A percentile compares a stretch with the other conserved stretches of the same genome.
Evolutionary conservation across 768 basidiomycete species (phyloP).

Genomic region (Cubamyces sp.): DNA sequence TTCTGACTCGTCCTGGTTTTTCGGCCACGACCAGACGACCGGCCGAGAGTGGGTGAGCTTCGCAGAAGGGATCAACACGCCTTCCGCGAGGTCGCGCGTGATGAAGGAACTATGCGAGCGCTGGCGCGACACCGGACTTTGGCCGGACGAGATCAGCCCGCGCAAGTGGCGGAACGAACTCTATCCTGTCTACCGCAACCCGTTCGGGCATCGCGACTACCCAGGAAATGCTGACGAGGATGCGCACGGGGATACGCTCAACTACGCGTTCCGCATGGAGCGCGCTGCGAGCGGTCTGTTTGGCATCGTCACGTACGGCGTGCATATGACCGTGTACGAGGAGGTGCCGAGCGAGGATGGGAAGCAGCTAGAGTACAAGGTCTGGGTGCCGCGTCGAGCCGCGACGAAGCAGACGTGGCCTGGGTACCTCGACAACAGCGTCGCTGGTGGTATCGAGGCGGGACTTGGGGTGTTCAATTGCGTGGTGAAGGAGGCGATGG

Average conservation of each 20-base stretch:
- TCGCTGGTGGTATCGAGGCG: slow-evolving; percentile 89
- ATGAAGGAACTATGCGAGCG: slow-evolving; percentile 72
- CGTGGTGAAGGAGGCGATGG: slow-evolving; percentile 89
- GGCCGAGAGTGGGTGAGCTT: slow-evolving; percentile 47
- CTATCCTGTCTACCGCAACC: slow-evolving; percentile 76
- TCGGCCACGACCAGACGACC: slow-evolving; percentile 15
- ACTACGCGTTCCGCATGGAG: slow-evolving; percentile 89
- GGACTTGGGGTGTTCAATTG: slow-evolving; percentile 74
- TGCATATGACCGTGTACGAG: slow-evolving; percentile 84
- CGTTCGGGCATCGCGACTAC: slow-evolving; percentile 61
- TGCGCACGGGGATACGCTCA: slow-evolving; percentile 36
- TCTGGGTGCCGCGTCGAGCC: slow-evolving; percentile 91
- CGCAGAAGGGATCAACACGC: slow-evolving; percentile 53
- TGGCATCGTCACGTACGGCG: slow-evolving; percentile 88
- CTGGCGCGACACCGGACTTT: slow-evolving; percentile 72
- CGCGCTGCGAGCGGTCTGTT: slow-evolving; percentile 88
- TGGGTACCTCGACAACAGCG: slow-evolving; percentile 85
- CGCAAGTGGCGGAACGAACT: slow-evolving; percentile 85
- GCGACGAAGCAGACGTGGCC: slow-evolving; percentile 92
- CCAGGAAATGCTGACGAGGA: slow-evolving; percentile 27
- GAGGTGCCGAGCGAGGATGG: slow-evolving; percentile 45
- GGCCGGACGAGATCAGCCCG: slow-evolving; percentile 68
- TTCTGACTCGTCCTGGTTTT: slow-evolving; percentile 45
- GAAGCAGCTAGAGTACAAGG: slow-evolving; percentile 39
- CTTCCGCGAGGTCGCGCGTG: slow-evolving; percentile 58